Evolutionary conservation across 2,329 filamentous ascomycete genomes (phyloP).

Genomic region (Hypoxylon sp.): DNA sequence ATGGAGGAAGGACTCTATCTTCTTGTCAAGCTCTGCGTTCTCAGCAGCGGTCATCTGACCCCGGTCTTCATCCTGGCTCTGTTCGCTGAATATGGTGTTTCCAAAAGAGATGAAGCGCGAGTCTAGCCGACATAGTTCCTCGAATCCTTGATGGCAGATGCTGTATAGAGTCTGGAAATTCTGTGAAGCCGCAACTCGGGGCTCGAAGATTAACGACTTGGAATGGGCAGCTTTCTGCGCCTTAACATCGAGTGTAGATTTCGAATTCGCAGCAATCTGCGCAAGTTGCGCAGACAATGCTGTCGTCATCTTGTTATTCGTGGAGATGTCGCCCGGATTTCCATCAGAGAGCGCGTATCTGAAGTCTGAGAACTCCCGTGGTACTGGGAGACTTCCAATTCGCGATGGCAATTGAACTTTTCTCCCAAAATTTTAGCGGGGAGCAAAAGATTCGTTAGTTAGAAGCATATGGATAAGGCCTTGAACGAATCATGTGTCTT

Average conservation of each 20-base stretch:
- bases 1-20: conserved; percentile 85
- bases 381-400: conserved; percentile 20
- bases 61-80: conserved; percentile 91
- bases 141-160: conserved; percentile 89
- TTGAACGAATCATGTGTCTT: conserved; percentile 38
- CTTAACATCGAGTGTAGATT: conserved; percentile 91
- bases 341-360: conserved; percentile 39
- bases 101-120: conserved; percentile 81
- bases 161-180: conserved; percentile 91
- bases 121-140: conserved; percentile 92
- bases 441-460: conserved; percentile 46
- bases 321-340: conserved; percentile 14
- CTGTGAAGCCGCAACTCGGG: conserved; percentile 85
- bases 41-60: conserved; percentile 85
- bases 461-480: conserved; percentile 47
- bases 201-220: conserved; percentile 94
- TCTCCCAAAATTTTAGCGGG: conserved; percentile 50
- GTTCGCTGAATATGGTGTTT: conserved; percentile 88
- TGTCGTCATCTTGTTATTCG: conserved; percentile 74
- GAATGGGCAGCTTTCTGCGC: conserved; percentile 92
- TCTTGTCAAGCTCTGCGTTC: conserved; percentile 84
- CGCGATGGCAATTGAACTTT: conserved; percentile 42
- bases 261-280: conserved; percentile 90
- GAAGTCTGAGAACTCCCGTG: conserved; percentile 15
- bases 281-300: conserved; percentile 94